Conservation (phyloP, 2,329 filamentous ascomycete species). For the Fusarium robinianum region DNA sequence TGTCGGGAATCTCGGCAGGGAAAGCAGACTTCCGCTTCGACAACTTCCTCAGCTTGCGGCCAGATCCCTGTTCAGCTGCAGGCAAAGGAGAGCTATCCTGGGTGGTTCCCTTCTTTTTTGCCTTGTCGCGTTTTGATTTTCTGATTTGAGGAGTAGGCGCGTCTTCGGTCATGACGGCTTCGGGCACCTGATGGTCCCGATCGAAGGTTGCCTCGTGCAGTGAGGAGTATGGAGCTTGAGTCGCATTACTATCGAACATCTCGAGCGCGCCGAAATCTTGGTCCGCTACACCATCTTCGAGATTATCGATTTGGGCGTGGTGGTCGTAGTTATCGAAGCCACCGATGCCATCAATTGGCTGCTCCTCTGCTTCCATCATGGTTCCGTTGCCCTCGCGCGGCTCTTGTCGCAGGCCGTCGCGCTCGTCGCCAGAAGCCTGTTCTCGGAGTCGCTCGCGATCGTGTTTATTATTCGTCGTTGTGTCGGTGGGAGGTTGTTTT, state of each 20-base stretch:
- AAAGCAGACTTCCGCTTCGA: constrained; percentile 33
- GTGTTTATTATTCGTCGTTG: constrained; percentile 14
- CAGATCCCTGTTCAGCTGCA: constrained; percentile 21
- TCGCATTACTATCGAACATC: constrained; percentile 46
- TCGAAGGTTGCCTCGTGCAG: constrained; percentile 19
- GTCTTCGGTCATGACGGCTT: constrained; percentile 39
- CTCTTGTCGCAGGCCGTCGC: constrained; percentile 21
- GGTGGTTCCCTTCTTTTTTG: constrained; percentile 33
- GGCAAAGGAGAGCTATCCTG: constrained; percentile 24
- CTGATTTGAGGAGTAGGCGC: constrained; percentile 22
- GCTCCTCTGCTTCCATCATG: constrained; percentile 33
- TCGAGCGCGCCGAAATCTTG: constrained; percentile 44
- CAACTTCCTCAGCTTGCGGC: constrained; percentile 35
- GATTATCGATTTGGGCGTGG: constrained; percentile 30
- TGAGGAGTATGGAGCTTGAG: constrained; percentile 39
- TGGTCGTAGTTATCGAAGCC: constrained; percentile 35
- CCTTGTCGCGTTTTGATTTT: constrained; percentile 42
- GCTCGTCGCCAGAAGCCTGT: constrained; percentile 18
- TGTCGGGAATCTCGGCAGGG: constrained; percentile 29
- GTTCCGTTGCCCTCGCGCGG: constrained; percentile 15
- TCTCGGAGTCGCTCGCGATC: constrained; percentile 27
- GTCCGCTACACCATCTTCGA: constrained; percentile 31
- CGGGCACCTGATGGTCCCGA: constrained; percentile 30
- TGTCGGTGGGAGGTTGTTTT: constrained; percentile 28
- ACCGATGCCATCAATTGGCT: constrained; percentile 33